Conservation (phyloP, 2,329 filamentous ascomycete species). For the Fusarium agapanthi region DNA sequence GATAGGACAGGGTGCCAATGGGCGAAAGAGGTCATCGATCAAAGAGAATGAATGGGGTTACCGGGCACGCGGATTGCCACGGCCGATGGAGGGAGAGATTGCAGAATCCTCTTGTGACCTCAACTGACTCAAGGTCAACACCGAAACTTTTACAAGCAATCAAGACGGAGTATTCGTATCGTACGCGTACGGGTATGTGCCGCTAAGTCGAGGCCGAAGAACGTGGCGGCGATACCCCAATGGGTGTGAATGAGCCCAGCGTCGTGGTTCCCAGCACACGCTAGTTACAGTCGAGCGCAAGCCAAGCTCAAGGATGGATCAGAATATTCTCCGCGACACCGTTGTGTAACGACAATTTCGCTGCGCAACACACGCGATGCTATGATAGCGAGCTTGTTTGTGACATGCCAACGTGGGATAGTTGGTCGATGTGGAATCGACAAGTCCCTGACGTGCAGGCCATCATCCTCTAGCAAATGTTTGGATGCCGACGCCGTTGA, state of each 20-base stretch:
- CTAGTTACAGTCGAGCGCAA: conserved; percentile 45
- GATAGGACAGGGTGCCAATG: conserved; percentile 41
- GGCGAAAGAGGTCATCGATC: conserved; percentile 32
- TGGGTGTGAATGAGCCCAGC: conserved; percentile 43
- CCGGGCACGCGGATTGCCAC: conserved; percentile 41
- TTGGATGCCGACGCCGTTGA: conserved; percentile 36
- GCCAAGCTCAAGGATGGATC: conserved; percentile 43
- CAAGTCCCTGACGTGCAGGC: conserved; percentile 41
- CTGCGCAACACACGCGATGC: conserved; percentile 40
- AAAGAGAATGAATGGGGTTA: conserved; percentile 38
- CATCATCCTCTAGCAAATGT: conserved; percentile 23
- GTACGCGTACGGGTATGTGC: background rate
- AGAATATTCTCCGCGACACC: conserved; percentile 45
- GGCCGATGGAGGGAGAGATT: conserved; percentile 39
- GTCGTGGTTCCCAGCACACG: conserved; percentile 44
- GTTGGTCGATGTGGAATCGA: conserved; percentile 32
- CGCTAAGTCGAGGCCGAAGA: conserved; percentile 37
- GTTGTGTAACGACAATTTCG: conserved; percentile 42
- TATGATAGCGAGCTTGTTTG: conserved; percentile 34
- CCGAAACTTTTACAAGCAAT: conserved; percentile 32
- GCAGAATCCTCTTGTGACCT: conserved; percentile 42
- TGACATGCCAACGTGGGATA: conserved; percentile 30
- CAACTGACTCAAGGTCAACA: conserved; percentile 39
- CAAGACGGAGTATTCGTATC: conserved; percentile 16
- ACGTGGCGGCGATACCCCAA: conserved; percentile 43